Percentiles rank a stretch among this genome's conserved stretches.
Conservation (phyloP, 1,284 basidiomycete species). For the Malassezia vespertilionis region DNA sequence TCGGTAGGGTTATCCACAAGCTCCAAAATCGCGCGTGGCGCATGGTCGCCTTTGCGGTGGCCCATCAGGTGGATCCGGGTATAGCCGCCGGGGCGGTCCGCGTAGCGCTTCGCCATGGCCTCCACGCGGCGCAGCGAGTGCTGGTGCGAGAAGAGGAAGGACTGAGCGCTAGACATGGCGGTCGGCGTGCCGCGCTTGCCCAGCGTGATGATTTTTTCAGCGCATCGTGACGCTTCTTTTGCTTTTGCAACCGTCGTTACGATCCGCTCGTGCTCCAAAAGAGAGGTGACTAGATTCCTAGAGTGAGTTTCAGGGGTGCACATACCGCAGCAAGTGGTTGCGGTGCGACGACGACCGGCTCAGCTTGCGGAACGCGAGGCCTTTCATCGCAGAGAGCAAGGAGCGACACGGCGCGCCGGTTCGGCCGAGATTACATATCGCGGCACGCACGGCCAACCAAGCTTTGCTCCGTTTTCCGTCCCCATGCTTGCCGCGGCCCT, state of each 20-base stretch:
- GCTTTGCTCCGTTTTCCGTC: not conserved
- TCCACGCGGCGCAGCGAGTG: conserved; percentile 65
- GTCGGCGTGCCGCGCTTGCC: conserved; percentile 33
- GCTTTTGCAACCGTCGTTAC: conserved; percentile 94
- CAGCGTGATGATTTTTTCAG: conserved; percentile 66
- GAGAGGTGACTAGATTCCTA: conserved; percentile 76
- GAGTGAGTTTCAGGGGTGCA: not conserved
- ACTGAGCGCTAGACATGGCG: conserved; percentile 24
- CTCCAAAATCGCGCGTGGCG: conserved; percentile 80
- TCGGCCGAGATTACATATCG: conserved; percentile 7
- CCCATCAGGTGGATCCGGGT: conserved; percentile 87
- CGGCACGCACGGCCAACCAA: not conserved
- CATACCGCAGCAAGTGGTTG: conserved; percentile 14
- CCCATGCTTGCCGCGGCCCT: conserved; percentile 9
- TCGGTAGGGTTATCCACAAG: conserved; percentile 88
- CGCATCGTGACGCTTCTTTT: conserved; percentile 75
- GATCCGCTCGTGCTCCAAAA: conserved; percentile 91
- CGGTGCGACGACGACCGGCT: conserved; percentile 24
- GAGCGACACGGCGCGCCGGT: no score
- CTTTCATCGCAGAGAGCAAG: conserved; percentile 45
- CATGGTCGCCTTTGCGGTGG: conserved; percentile 79
- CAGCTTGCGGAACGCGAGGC: conserved; percentile 43
- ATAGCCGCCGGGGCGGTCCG: conserved; percentile 76
- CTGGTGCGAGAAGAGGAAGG: conserved; percentile 32
- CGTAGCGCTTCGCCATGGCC: conserved; percentile 70